Conservation (phyloP, 164 flowering plant genomes). For the Pachysandra terminalis region DNA sequence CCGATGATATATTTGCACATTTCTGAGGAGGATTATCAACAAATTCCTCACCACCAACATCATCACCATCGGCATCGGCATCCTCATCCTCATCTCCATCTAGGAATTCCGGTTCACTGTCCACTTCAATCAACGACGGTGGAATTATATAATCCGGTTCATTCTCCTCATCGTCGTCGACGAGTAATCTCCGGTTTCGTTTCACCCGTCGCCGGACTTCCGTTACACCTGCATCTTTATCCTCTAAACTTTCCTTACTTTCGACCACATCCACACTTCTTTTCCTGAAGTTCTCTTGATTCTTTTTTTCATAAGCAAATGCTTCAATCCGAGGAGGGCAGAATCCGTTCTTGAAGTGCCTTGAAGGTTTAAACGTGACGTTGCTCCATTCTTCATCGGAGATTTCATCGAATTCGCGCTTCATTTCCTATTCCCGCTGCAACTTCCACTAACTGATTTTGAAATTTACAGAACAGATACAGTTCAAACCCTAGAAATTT, state of each 20-base stretch:
- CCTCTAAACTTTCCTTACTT: conserved; percentile 41
- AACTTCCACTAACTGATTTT: background rate
- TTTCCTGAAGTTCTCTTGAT: conserved; percentile 29
- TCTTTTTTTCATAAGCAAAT: conserved; percentile 40
- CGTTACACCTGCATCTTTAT: conserved; percentile 45
- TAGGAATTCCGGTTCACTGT: background rate
- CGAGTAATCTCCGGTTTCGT: conserved; percentile 61
- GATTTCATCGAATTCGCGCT: conserved; percentile 48
- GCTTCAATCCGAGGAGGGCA: conserved; percentile 74
- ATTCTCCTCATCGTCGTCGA: conserved; percentile 44
- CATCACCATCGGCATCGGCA: background rate
- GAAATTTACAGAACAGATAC: background rate
- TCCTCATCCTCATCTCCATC: conserved; percentile 18
- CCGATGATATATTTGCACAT: conserved; percentile 76
- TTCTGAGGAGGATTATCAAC: conserved; percentile 83
- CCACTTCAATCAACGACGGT: conserved; percentile 20
- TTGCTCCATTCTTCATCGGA: conserved; percentile 68
- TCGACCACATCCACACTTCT: conserved; percentile 8
- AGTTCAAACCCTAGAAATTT: background rate
- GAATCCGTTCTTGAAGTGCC: conserved; percentile 33
- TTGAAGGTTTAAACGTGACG: conserved; percentile 59
- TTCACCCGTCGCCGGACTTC: conserved; percentile 18
- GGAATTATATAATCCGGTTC: conserved; percentile 20
- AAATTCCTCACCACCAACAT: conserved; percentile 44
- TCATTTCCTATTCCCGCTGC: conserved; percentile 19